These are phyloP conservation scores for Ophioceras dolichostomum DNA, from an alignment of 2,329 filamentous ascomycete species.

Conservation along the genomic window DNA sequence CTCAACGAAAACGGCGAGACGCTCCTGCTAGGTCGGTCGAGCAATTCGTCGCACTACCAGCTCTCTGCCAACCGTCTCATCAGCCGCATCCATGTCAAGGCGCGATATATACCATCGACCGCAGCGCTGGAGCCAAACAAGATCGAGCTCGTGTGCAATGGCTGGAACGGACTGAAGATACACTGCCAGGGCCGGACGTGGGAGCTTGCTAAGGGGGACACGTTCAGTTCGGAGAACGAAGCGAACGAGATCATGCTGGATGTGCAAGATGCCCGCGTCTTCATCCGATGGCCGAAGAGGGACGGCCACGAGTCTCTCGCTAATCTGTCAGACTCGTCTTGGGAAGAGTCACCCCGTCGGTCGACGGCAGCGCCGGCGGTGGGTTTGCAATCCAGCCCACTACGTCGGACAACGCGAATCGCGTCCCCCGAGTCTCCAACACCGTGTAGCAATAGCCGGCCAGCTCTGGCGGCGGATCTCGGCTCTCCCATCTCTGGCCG, in stretches of 20 bases:
- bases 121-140: conserved; percentile 59
- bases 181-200: conserved; percentile 83
- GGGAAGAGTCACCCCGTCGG: conserved; percentile 50
- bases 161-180: conserved; percentile 91
- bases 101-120: conserved; percentile 62
- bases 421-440: conserved; percentile 64
- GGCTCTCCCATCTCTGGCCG: conserved; percentile 28
- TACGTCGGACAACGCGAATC: conserved; percentile 45
- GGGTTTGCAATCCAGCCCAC: conserved; percentile 44
- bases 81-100: conserved; percentile 86
- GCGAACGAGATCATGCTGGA: conserved; percentile 87
- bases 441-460: too few relatives aligned
- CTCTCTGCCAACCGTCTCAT: conserved; percentile 85
- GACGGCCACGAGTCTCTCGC: conserved; percentile 28
- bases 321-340: conserved; percentile 53
- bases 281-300: conserved; percentile 69
- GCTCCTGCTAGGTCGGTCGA: conserved; percentile 82
- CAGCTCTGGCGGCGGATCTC: conserved; percentile 26
- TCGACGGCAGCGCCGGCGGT: conserved; percentile 12
- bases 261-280: conserved; percentile 81
- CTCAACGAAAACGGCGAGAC: conserved; percentile 72
- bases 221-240: conserved; percentile 81
- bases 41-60: conserved; percentile 91
- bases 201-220: conserved; percentile 78
- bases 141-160: conserved; percentile 81